Percentiles rank a stretch among this genome's conserved stretches.
phyloP scores from a whole-genome alignment of 805 yeast species.

The Yarrowia divulgata region DNA sequence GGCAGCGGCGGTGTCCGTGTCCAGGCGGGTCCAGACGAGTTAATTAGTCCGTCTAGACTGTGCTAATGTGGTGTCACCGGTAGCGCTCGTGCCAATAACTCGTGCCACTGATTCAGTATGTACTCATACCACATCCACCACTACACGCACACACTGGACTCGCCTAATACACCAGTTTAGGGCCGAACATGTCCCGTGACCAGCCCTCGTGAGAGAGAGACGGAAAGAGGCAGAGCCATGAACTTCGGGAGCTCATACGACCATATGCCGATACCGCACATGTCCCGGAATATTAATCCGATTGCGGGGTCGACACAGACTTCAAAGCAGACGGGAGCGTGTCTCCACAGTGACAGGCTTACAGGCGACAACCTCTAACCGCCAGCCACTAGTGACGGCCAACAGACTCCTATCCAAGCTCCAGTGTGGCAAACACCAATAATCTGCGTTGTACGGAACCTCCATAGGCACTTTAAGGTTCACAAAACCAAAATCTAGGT shows the following conservation, averaged over 20 bases:
- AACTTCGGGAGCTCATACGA: conserved; percentile 3
- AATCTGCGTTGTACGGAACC: conserved; percentile 6
- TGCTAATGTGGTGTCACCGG: background rate
- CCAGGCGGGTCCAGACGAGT: background rate
- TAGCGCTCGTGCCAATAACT: background rate
- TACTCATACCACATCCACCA: background rate
- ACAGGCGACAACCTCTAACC: background rate
- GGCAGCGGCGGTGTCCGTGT: too few relatives aligned
- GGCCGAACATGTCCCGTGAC: conserved; percentile 29
- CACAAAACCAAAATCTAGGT: conserved; percentile 33
- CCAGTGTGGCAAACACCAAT: conserved; percentile 25
- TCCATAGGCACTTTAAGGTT: conserved; percentile 5
- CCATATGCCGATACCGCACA: conserved; percentile 13
- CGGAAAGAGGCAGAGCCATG: background rate
- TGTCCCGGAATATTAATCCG: background rate
- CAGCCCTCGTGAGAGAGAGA: conserved; percentile 14
- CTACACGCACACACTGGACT: background rate
- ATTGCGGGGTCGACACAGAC: background rate
- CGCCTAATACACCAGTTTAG: conserved; percentile 13
- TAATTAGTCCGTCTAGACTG: background rate
- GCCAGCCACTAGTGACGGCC: conserved; percentile 1
- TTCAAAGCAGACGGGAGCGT: background rate
- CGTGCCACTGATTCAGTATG: too few relatives aligned
- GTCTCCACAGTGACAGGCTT: background rate
- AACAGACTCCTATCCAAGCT: background rate